These are phyloP conservation scores for Cercospora beticola DNA, from an alignment of 2,329 filamentous ascomycete genomes.

Conservation along the genomic window DNA sequence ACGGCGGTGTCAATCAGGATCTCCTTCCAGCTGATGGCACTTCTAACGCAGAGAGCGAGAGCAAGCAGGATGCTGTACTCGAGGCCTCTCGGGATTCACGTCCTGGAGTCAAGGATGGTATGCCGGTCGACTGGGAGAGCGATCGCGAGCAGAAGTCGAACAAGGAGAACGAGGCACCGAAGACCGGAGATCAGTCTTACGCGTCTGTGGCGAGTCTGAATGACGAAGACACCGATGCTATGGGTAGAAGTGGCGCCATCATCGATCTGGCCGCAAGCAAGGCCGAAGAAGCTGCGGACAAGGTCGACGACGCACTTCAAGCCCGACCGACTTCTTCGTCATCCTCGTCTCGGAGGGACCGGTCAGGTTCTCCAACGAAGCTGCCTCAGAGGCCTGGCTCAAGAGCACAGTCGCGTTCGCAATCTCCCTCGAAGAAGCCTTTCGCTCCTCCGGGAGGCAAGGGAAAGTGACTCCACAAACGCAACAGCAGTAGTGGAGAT, in stretches of 20 bases:
- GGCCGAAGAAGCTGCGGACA: conserved; percentile 25
- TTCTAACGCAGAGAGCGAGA: conserved; percentile 14
- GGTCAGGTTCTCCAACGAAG: conserved; percentile 6
- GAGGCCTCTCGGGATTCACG: conserved; percentile 24
- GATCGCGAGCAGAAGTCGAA: conserved; percentile 10
- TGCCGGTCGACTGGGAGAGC: conserved; percentile 14
- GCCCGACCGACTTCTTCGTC: not conserved
- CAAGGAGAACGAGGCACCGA: conserved; percentile 2
- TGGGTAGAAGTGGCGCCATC: conserved; percentile 33
- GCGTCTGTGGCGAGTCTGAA: conserved; percentile 16
- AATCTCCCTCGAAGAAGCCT: conserved; percentile 6
- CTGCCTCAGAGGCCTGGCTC: not conserved
- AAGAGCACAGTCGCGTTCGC: not conserved
- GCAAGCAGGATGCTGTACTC: conserved; percentile 31
- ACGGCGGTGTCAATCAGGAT: conserved; percentile 8
- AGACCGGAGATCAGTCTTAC: conserved; percentile 1
- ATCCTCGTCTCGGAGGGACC: not conserved
- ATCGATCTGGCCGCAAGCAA: conserved; percentile 29
- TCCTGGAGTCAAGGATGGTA: conserved; percentile 15
- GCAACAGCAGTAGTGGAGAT: not conserved
- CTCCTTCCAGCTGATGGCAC: conserved; percentile 2
- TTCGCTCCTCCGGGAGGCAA: conserved; percentile 10
- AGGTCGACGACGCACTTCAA: conserved; percentile 19
- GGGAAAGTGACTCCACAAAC: conserved; percentile 10
- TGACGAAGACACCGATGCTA: conserved; percentile 32